These are phyloP conservation scores for Quercus lobata DNA, from an alignment of 331 rosid genomes.

Conservation along the genomic window DNA sequence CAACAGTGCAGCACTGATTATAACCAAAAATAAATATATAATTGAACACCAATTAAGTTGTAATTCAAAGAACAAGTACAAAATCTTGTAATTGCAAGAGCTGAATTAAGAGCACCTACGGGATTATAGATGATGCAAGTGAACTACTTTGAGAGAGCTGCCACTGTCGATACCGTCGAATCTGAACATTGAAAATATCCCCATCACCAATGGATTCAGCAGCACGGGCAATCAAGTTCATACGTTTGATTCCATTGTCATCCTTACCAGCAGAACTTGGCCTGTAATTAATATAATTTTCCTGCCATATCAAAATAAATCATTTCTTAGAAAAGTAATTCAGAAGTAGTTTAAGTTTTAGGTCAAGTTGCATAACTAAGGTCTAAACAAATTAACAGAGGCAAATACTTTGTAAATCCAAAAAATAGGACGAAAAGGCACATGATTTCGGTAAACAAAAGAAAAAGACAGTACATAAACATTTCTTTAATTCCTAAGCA, in stretches of 20 bases:
- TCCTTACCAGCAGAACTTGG: slow-evolving; percentile 75
- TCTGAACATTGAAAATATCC: slow-evolving; percentile 87
- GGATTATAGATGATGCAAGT: slow-evolving; percentile 69
- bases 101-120: slow-evolving; percentile 53
- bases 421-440: neutral
- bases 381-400: neutral
- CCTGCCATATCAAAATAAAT: slow-evolving; percentile 48
- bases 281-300: slow-evolving; percentile 84
- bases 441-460: neutral
- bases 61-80: neutral
- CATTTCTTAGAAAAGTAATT: neutral
- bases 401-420: neutral
- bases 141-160: slow-evolving; percentile 90
- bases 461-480: neutral
- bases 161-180: slow-evolving; percentile 95
- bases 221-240: slow-evolving; percentile 82
- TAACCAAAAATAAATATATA: slow-evolving; percentile 13
- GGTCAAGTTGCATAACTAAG: neutral
- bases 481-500: neutral
- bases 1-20: slow-evolving; percentile 71
- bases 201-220: slow-evolving; percentile 95
- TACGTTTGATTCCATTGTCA: slow-evolving; percentile 71
- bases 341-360: slow-evolving; percentile 3
- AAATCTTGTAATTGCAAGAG: slow-evolving; percentile 12
- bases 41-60: slow-evolving; percentile 15